Conservation (phyloP, 2,329 filamentous ascomycete genomes). For the Fusarium coffeatum region DNA sequence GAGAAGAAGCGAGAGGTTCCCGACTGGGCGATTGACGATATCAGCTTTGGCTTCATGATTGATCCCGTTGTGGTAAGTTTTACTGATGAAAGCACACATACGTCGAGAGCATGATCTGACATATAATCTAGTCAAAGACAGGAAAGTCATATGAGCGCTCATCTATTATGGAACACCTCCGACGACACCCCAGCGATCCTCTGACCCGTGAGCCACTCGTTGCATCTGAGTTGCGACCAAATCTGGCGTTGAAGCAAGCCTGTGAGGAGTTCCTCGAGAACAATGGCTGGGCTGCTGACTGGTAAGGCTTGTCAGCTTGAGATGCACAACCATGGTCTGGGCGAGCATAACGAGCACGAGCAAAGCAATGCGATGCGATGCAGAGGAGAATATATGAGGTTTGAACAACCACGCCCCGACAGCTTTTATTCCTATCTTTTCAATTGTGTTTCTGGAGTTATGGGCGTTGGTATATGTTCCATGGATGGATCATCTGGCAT, state of each 20-base stretch:
- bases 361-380: neutral
- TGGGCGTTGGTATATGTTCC: neutral
- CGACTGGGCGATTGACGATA: constrained; percentile 81
- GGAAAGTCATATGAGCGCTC: constrained; percentile 92
- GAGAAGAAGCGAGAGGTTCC: constrained; percentile 71
- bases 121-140: constrained; percentile 72
- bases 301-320: constrained; percentile 60
- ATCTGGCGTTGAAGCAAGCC: constrained; percentile 82
- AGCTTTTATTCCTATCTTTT: neutral
- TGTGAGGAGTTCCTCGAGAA: constrained; percentile 86
- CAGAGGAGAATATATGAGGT: neutral
- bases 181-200: constrained; percentile 80
- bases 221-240: constrained; percentile 79
- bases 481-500: neutral
- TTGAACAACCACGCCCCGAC: neutral
- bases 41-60: constrained; percentile 78
- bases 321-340: too few relatives aligned
- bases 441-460: neutral
- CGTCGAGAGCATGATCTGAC: constrained; percentile 15
- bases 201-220: constrained; percentile 81
- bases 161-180: constrained; percentile 86
- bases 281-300: constrained; percentile 95
- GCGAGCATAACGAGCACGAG: neutral
- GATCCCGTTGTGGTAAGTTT: constrained; percentile 71
- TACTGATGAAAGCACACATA: neutral